phyloP scores from a whole-genome alignment of 2,329 filamentous ascomycete species.

The Penicillium sp. region DNA sequence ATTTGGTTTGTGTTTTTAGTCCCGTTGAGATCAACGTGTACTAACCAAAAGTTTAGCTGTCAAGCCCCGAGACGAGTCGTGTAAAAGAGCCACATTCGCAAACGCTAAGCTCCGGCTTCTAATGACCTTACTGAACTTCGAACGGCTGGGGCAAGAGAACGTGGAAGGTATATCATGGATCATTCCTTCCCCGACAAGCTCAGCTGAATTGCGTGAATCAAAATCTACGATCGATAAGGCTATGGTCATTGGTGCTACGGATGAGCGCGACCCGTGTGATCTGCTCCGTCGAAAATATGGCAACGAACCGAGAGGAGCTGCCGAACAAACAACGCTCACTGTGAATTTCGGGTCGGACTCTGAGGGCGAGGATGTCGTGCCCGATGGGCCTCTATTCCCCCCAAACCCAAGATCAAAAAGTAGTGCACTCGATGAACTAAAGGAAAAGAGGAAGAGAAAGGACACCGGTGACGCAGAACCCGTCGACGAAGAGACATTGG shows the following conservation, averaged over 20 bases:
- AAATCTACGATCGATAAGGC: constrained; percentile 76
- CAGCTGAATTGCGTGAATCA: constrained; percentile 69
- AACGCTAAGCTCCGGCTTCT: constrained; percentile 86
- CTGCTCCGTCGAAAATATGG: constrained; percentile 73
- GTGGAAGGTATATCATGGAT: constrained; percentile 78
- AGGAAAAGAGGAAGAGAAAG: constrained; percentile 61
- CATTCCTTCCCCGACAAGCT: constrained; percentile 69
- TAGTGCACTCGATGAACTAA: constrained; percentile 62
- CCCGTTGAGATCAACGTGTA: too few relatives aligned
- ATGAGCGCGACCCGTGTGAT: constrained; percentile 74
- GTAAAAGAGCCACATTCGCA: constrained; percentile 79
- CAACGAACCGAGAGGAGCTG: constrained; percentile 43
- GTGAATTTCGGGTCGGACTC: constrained; percentile 73
- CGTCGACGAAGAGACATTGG: constrained; percentile 64
- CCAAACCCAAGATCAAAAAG: constrained; percentile 53
- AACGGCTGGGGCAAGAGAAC: constrained; percentile 69
- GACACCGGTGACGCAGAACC: constrained; percentile 58
- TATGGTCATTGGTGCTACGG: constrained; percentile 78
- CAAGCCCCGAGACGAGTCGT: constrained; percentile 67
- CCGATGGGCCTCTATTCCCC: constrained; percentile 69
- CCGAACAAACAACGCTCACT: constrained; percentile 44
- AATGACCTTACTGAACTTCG: constrained; percentile 75
- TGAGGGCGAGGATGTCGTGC: constrained; percentile 63
- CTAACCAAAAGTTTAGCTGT: constrained; percentile 53
- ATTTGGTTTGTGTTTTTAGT: constrained; percentile 51